phyloP scores from a whole-genome alignment of 192 early-diverging fungal genomes.

The Backusella sp. region DNA sequence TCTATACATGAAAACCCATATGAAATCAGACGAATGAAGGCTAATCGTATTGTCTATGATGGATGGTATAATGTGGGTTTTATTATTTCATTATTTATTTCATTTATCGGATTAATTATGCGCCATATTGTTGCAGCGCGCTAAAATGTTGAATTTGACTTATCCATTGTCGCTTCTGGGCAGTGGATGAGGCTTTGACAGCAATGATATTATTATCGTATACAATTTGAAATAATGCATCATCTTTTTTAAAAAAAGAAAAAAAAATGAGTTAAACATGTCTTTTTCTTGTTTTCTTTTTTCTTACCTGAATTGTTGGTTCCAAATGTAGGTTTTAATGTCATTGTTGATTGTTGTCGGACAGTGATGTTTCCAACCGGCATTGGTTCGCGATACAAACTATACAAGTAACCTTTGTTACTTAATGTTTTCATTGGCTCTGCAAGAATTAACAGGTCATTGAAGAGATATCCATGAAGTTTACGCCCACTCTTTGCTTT shows the following conservation, averaged over 20 bases:
- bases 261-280: background rate
- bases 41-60: background rate
- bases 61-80: background rate
- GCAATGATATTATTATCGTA: slow-evolving; percentile 52
- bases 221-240: slow-evolving; percentile 61
- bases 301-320: slow-evolving; percentile 11
- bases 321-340: slow-evolving; percentile 22
- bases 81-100: slow-evolving; percentile 9
- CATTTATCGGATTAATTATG: background rate
- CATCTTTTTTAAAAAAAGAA: slow-evolving; percentile 32
- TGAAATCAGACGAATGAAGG: background rate
- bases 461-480: slow-evolving; percentile 70
- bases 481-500: slow-evolving; percentile 82
- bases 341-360: slow-evolving; percentile 17
- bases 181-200: slow-evolving; percentile 46
- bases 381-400: slow-evolving; percentile 44
- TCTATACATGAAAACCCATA: background rate
- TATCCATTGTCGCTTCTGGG: slow-evolving; percentile 64
- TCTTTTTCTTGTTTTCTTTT: background rate
- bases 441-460: slow-evolving; percentile 68
- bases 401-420: slow-evolving; percentile 40
- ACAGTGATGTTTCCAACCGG: slow-evolving; percentile 11
- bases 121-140: slow-evolving; percentile 14
- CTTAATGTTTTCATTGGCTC: slow-evolving; percentile 41
- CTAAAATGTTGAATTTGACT: slow-evolving; percentile 38